These are phyloP conservation scores for Amauroascus verrucosus DNA, from an alignment of 2,329 filamentous ascomycete genomes.

Conservation along the genomic window DNA sequence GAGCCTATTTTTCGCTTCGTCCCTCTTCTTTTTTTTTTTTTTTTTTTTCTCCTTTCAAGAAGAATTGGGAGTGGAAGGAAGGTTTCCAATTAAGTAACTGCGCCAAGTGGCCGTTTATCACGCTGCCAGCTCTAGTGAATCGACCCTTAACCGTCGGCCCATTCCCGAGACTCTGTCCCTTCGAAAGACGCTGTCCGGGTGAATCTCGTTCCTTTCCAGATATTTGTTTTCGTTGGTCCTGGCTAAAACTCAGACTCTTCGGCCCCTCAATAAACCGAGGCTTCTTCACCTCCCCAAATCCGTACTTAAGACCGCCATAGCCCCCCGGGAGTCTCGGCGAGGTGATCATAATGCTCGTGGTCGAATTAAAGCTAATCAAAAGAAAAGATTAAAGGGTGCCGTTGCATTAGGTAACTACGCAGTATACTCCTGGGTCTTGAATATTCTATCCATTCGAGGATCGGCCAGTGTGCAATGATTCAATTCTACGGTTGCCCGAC, in stretches of 20 bases:
- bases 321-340: background rate
- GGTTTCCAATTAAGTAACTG: conserved; percentile 1
- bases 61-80: background rate
- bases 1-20: too few relatives aligned
- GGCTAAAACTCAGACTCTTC: background rate
- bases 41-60: background rate
- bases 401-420: too few relatives aligned
- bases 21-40: background rate
- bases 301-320: background rate
- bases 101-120: background rate
- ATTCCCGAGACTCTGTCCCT: background rate
- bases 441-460: background rate
- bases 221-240: background rate
- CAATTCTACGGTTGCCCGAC: background rate
- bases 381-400: too few relatives aligned
- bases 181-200: background rate
- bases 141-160: conserved; percentile 4
- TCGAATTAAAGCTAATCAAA: too few relatives aligned
- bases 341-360: background rate
- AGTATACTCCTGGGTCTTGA: background rate
- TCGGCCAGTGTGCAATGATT: background rate
- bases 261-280: background rate
- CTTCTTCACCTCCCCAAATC: background rate
- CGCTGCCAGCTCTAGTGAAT: conserved; percentile 1
- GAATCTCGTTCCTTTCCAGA: background rate